Evolutionary conservation across 257 asterid species (phyloP).

Genomic region (Solanum rostratum): DNA sequence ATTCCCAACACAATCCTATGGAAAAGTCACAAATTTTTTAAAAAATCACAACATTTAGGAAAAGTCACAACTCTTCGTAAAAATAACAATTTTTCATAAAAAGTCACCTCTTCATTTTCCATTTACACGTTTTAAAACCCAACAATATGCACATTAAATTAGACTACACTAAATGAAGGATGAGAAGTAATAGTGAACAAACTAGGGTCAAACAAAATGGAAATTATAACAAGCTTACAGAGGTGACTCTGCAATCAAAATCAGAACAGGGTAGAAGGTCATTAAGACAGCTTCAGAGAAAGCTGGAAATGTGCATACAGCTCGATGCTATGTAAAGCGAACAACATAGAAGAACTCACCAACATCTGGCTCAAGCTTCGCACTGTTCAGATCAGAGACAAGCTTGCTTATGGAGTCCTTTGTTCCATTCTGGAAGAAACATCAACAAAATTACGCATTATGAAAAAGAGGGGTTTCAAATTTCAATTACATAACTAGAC

Average conservation of each 20-base stretch:
- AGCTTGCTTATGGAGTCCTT: constrained; percentile 84
- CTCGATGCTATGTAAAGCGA: background rate
- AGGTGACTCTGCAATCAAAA: background rate
- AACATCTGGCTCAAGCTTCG: constrained; percentile 75
- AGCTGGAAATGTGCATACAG: background rate
- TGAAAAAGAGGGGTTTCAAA: background rate
- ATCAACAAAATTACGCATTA: background rate
- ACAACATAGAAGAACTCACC: constrained; percentile 35
- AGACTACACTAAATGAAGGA: background rate
- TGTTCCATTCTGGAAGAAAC: constrained; percentile 56
- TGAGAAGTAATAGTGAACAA: background rate
- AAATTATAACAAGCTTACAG: background rate
- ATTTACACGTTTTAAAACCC: too few species aligned
- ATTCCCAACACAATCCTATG: too few species aligned
- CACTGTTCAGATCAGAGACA: constrained; percentile 65
- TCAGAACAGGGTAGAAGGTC: background rate
- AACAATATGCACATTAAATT: too few species aligned
- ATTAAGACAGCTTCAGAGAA: background rate
- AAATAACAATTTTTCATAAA: too few species aligned
- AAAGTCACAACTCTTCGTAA: too few species aligned
- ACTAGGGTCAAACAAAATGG: background rate
- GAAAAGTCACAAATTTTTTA: too few species aligned
- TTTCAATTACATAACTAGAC: background rate
- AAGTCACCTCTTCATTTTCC: too few species aligned
- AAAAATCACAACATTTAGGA: too few species aligned